A percentile compares a stretch with the other conserved stretches of the same genome.
Conservation (phyloP, 371 early-diverging fungal genomes). For the Dichotomocladium elegans region DNA sequence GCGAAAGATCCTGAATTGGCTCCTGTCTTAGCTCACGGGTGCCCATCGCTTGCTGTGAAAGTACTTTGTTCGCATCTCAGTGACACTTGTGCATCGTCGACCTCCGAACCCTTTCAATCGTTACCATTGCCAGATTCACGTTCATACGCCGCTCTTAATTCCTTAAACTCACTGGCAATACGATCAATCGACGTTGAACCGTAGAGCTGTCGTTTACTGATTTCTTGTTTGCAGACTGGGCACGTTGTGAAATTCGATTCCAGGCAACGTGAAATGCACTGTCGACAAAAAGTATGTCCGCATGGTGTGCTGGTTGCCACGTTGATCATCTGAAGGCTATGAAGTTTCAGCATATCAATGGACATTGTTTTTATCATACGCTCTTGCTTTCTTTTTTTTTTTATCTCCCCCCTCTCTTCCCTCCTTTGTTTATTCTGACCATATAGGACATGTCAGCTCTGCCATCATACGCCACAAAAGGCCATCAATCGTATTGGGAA, state of each 20-base stretch:
- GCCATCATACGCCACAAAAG: constrained; percentile 2
- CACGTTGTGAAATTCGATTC: not conserved
- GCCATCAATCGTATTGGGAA: constrained; percentile 11
- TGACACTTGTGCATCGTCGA: too few relatives aligned
- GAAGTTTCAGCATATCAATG: not conserved
- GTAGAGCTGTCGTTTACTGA: constrained; percentile 1
- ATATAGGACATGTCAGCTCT: constrained; percentile 11
- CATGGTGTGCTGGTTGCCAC: constrained; percentile 11
- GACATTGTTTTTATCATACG: not conserved
- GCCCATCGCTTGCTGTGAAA: not conserved
- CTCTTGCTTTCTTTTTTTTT: not conserved
- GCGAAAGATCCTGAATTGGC: constrained; percentile 5
- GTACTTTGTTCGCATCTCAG: too few relatives aligned
- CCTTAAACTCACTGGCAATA: constrained; percentile 3
- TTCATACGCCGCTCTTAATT: constrained; percentile 8
- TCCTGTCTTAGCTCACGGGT: constrained; percentile 3
- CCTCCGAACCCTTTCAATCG: too few relatives aligned
- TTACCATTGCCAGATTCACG: constrained; percentile 7
- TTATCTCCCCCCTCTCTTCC: too few relatives aligned
- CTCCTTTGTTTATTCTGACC: not conserved
- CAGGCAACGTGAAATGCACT: constrained; percentile 5
- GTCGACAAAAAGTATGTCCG: constrained; percentile 9
- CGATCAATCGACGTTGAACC: not conserved
- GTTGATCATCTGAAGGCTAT: constrained; percentile 5
- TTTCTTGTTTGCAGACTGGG: constrained; percentile 6